Evolutionary conservation across 176 grass and related monocot species (phyloP).

Genomic region (Melocanna baccifera): DNA sequence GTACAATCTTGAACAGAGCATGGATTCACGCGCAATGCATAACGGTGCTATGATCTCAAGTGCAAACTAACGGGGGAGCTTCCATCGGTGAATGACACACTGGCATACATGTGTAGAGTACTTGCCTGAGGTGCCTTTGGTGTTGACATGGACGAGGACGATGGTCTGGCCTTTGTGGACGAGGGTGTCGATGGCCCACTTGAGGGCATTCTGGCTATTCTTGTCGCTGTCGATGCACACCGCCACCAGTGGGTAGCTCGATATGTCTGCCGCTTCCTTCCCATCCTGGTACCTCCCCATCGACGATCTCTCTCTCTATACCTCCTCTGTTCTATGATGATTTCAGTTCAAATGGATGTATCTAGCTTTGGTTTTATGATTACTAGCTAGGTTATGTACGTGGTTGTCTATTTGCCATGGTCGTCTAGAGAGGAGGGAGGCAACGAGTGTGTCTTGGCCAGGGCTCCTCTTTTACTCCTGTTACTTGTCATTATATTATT

Average conservation of each 20-base stretch:
- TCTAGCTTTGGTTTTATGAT: neutral
- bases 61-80: no score
- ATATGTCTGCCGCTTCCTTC: neutral
- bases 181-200: constrained; percentile 70
- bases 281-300: constrained; percentile 54
- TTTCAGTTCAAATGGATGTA: neutral
- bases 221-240: constrained; percentile 88
- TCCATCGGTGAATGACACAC: no score
- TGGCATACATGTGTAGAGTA: no score
- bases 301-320: neutral
- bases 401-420: neutral
- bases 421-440: neutral
- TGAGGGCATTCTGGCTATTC: constrained; percentile 71
- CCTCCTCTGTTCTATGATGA: neutral
- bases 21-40: no score
- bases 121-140: constrained; percentile 55
- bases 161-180: constrained; percentile 63
- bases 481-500: constrained; percentile 9
- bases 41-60: no score
- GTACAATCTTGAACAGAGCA: no score
- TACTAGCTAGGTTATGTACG: neutral
- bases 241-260: constrained; percentile 50
- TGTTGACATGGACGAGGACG: constrained; percentile 77
- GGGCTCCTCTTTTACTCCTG: neutral
- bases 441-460: neutral